phyloP scores from a whole-genome alignment of 2,329 filamentous ascomycete genomes.

The Colletotrichum trifolii region DNA sequence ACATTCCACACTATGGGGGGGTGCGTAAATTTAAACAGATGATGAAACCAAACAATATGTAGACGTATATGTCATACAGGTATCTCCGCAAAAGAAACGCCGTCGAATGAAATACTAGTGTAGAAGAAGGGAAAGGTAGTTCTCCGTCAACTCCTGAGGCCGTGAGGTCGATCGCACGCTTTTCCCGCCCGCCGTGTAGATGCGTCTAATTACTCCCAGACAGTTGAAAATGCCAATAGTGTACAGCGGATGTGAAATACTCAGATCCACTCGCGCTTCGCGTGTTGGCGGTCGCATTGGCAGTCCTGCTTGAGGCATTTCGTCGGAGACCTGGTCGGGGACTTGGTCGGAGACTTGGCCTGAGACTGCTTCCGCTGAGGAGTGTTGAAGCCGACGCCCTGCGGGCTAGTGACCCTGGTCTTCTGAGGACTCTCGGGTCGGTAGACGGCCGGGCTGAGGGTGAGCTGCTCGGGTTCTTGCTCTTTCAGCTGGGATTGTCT shows the following conservation, averaged over 20 bases:
- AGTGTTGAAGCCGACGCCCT: conserved; percentile 54
- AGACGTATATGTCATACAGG: conserved; percentile 36
- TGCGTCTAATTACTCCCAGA: conserved; percentile 34
- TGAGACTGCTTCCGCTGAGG: conserved; percentile 32
- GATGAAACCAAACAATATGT: conserved; percentile 35
- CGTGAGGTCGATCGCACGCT: conserved; percentile 23
- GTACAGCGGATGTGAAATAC: conserved; percentile 22
- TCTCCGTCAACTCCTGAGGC: conserved; percentile 33
- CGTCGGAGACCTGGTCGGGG: no score
- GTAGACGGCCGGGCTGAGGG: conserved; percentile 65
- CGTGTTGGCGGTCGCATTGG: conserved; percentile 34
- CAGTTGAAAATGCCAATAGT: conserved; percentile 38
- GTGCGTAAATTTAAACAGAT: conserved; percentile 16
- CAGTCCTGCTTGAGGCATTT: conserved; percentile 36
- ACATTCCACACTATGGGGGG: conserved; percentile 6
- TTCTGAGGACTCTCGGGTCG: conserved; percentile 51
- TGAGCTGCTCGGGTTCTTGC: conserved; percentile 47
- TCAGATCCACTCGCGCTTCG: conserved; percentile 47
- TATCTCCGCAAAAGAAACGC: conserved; percentile 37
- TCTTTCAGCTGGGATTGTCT: conserved; percentile 29
- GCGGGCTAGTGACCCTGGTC: conserved; percentile 54
- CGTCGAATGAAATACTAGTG: conserved; percentile 35
- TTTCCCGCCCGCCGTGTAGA: conserved; percentile 30
- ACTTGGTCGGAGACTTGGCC: conserved; percentile 4
- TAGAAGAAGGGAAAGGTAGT: conserved; percentile 34